Evolutionary conservation across 805 yeast species (phyloP), one percentile per base, ranked within the genome.

Genomic region (Allodekkera sacchari): DNA sequence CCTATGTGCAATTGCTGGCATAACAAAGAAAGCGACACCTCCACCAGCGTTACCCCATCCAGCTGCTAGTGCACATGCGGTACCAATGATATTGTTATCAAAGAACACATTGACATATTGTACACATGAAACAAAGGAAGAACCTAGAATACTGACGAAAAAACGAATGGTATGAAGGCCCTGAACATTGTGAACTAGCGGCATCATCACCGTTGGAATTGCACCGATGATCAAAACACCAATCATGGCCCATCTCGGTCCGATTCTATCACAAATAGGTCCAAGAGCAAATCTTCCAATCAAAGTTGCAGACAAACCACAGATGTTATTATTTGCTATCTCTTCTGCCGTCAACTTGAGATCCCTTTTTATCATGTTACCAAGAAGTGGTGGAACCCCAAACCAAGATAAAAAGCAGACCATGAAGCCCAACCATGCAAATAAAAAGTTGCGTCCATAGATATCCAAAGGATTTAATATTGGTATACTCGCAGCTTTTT

Each of bases 1-100:
- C 13, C 34, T 49, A 6, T 32, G 27, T 13, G 42, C 41, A 6
- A 53, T 35, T 7, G 53, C 53, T 18, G 58, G 58, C 55, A 53
- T 50, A 29, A 53, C 42, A 35, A 53, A 53, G 36, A 53, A 53
- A 4, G 58, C 55, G 24, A 52, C 53, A 31, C 58, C 58, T 25
- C 53, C 58, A 27, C 57, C 58, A 10, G 57, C 44, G 35, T 53
- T 53, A 37, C 57, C 57, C 50, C 51, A 52, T 9, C 58, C 58
- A 26, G 50, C 58, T 13, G 50, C 53, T 20, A 53, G 32, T 4
- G 58, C 53, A 36, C 52, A 52, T 3, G 57, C 57, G 10, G 50
- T 48, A 5, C 57, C 57, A 12, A 53, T 51, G 13, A 53, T 47
- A 9, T 47, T 35, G 30, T 43, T 48, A 34, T 52, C 58, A 30